These are phyloP conservation scores for Trichomonascaceae sp. DNA, from an alignment of 1,139 yeast species.

Conservation along the genomic window DNA sequence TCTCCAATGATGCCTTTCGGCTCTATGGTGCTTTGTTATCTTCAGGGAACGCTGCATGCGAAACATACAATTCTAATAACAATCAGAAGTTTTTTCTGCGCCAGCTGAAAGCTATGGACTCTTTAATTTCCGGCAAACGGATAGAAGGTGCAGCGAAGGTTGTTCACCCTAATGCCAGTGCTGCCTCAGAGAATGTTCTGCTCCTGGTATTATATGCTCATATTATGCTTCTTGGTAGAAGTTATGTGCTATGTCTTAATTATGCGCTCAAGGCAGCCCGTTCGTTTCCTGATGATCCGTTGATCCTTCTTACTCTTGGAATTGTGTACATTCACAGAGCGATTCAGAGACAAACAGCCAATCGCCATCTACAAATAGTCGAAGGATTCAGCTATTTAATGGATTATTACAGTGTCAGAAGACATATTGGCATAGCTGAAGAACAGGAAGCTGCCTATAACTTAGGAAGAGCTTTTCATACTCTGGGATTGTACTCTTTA, in stretches of 20 bases:
- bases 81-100: conserved; percentile 87
- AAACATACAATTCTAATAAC: conserved; percentile 63
- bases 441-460: conserved; percentile 78
- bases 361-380: conserved; percentile 77
- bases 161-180: conserved; percentile 40
- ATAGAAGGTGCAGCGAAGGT: conserved; percentile 78
- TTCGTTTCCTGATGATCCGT: conserved; percentile 59
- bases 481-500: conserved; percentile 64
- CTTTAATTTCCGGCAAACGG: conserved; percentile 46
- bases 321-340: conserved; percentile 85
- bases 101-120: conserved; percentile 83
- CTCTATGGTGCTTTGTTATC: conserved; percentile 63
- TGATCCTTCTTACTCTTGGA: conserved; percentile 68
- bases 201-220: conserved; percentile 73
- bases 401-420: conserved; percentile 56
- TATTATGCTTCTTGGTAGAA: conserved; percentile 72
- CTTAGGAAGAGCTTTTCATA: conserved; percentile 77
- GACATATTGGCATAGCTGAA: conserved; percentile 42
- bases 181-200: conserved; percentile 52
- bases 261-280: conserved; percentile 49
- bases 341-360: conserved; percentile 80
- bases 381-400: conserved; percentile 77
- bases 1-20: conserved; percentile 62
- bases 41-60: conserved; percentile 55
- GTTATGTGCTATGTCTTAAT: conserved; percentile 70